Evolutionary conservation across 257 asterid genomes (phyloP), one percentile per base, ranked within the genome.

Genomic region (Nicotiana benthamiana): DNA sequence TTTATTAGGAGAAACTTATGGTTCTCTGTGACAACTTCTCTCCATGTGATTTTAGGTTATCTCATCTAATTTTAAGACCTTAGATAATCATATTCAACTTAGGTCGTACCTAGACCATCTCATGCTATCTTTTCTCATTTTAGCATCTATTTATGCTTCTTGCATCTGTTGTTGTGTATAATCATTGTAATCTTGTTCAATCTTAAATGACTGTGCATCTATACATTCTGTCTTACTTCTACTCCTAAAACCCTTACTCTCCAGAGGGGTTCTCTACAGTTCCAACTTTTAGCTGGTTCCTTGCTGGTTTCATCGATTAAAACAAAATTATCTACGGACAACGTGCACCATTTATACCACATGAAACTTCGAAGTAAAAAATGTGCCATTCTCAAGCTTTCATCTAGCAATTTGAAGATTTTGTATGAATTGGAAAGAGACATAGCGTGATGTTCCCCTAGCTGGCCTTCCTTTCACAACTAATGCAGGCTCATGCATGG

Each of bases 401-500:
- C 30, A 22, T 66, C 18, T 9, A 34, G 17, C 28, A 66, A 66
- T 66, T 34, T 66, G 20, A 34, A 66, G 20, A 34, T 66, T 66
- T 66, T 16, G 1, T 34, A 18, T 66, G 18, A 34, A 66, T 66
- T 18, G 28, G 53, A 65, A 30, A 65, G 51, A 36, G 40, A 2
- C 27, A 6, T 66, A 66, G 75, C 0, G 53, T 66, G 28, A 66
- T 43, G 17, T 20, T 67, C 20, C 52, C 52, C 13, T 66, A 32
- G 75, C 52, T 32, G 22, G 22, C 52, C 27, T 34, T 20, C 75
- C 24, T 5, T 66, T 66, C 75, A 18, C 75, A 66, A 66, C 27
- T 34, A 66, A 11, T 68, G 77, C 77, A 68, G 56, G 77, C 77
- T 40, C 77, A 40, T 68, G 77, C 57, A 68, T 68, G n/a, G 56